These are phyloP conservation scores for Detonula confervacea DNA, from an alignment of 352 stramenopile genomes.

Conservation along the genomic window DNA sequence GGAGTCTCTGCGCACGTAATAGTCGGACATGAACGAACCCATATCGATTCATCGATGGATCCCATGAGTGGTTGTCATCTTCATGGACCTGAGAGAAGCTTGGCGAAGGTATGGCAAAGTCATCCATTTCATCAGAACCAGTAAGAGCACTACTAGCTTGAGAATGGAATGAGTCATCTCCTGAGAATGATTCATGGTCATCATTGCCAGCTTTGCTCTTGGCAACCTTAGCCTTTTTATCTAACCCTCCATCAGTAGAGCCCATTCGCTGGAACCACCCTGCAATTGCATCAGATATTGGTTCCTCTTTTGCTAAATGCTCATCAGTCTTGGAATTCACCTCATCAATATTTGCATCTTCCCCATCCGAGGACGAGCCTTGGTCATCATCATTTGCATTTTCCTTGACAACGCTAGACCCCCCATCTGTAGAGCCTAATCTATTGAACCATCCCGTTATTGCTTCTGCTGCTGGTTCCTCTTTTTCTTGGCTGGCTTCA, in stretches of 20 bases:
- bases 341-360: no score
- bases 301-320: neutral
- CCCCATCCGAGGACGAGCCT: neutral
- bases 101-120: conserved; percentile 49
- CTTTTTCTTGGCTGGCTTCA: no score
- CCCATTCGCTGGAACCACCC: conserved; percentile 32
- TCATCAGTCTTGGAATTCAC: neutral
- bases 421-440: no score
- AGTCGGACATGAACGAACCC: conserved; percentile 80
- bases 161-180: conserved; percentile 51
- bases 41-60: conserved; percentile 69
- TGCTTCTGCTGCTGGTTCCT: no score
- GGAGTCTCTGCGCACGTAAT: conserved; percentile 69
- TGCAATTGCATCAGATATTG: conserved; percentile 26
- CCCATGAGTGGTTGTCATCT: conserved; percentile 38
- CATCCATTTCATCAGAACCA: conserved; percentile 24
- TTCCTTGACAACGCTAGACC: no score
- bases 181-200: conserved; percentile 26
- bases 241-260: conserved; percentile 10
- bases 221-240: neutral
- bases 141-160: conserved; percentile 56
- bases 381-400: neutral
- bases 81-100: conserved; percentile 7
- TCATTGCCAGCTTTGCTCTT: conserved; percentile 17
- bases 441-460: no score